Evolutionary conservation across 2,329 filamentous ascomycete genomes (phyloP), one percentile per base, ranked within the genome.

Genomic region (Penicillium sclerotigenum): DNA sequence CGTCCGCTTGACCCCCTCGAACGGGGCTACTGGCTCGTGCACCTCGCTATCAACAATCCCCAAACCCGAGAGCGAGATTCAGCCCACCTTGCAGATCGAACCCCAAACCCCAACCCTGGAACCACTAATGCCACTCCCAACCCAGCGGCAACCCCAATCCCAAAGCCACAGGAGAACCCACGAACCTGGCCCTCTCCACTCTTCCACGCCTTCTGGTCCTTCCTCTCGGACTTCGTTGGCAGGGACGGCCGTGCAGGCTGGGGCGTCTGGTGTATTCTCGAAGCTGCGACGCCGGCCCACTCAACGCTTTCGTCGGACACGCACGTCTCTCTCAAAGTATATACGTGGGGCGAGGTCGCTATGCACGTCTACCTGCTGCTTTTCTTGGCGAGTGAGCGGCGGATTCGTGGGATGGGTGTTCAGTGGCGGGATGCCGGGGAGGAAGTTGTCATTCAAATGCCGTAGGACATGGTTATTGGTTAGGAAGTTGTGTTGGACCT

Each of bases 321-420:
- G 7, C 20, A 51, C 5, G 5, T 40, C 31, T 40, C 28, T 18
- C 37, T 51, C 13, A 51, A 43, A 24, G 71, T 93, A 1, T 94
- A 89, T 68, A 90, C 89, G 67, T 96, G 89, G 87, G 91, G 89
- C 0, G 82, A 87, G 59, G 76, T 90, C 0, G 83, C 84, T 0
- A 81, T 84, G 52, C 87, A 95, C 65, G 80, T 90, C 33, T 96
- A 91, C 70, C 73, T 94, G 4, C 71, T 92, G 37, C 72, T 96
- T 0, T 93, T 89, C 68, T 73, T 91, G 14, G 88, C 86, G 0
- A 93, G 87, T 64, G 79, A 83, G 54, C 80, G 87, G 31, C 79
- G 80, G 58, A 73, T 92, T 16, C 80, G 82, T 56, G 77, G 76
- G 7, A 81, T 81, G 9, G 81, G 81, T 0, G 77, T 83, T 14